phyloP scores from a whole-genome alignment of 148 eudicot genomes.

The Silene conica region DNA sequence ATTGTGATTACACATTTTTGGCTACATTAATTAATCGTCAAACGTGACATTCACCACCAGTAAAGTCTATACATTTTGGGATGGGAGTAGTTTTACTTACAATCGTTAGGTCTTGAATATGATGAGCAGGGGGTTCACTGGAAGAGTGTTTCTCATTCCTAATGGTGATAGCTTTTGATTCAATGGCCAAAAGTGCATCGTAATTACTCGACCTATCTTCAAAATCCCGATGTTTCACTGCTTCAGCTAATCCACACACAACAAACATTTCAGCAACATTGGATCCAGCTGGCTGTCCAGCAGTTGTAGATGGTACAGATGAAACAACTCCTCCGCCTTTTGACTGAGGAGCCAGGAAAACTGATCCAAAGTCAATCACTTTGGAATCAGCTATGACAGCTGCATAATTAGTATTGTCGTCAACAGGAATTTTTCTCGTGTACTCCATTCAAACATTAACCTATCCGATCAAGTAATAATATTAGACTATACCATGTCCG shows the following conservation, averaged over 20 bases:
- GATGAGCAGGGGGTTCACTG: constrained; percentile 57
- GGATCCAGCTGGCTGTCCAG: constrained; percentile 49
- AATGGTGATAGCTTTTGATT: constrained; percentile 65
- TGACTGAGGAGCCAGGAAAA: constrained; percentile 58
- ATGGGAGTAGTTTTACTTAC: constrained; percentile 37
- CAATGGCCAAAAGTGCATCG: constrained; percentile 83
- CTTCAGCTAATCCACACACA: constrained; percentile 70
- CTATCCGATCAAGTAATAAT: constrained; percentile 30
- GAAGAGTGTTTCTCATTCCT: constrained; percentile 75
- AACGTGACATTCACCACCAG: no score
- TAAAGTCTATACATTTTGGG: not conserved
- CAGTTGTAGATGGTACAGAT: constrained; percentile 39
- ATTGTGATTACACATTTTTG: no score
- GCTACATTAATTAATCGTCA: no score
- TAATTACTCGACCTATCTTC: constrained; percentile 86
- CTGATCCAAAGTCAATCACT: constrained; percentile 88
- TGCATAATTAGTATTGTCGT: constrained; percentile 43
- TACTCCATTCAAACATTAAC: constrained; percentile 97
- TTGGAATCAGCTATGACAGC: constrained; percentile 45
- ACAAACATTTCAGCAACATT: constrained; percentile 88
- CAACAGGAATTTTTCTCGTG: constrained; percentile 61
- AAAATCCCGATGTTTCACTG: constrained; percentile 75
- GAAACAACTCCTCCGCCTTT: constrained; percentile 56
- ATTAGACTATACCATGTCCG: constrained; percentile 71
- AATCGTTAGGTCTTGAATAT: constrained; percentile 70